Conservation (phyloP, 1,284 basidiomycete genomes). For the Pseudozyma sp. region DNA sequence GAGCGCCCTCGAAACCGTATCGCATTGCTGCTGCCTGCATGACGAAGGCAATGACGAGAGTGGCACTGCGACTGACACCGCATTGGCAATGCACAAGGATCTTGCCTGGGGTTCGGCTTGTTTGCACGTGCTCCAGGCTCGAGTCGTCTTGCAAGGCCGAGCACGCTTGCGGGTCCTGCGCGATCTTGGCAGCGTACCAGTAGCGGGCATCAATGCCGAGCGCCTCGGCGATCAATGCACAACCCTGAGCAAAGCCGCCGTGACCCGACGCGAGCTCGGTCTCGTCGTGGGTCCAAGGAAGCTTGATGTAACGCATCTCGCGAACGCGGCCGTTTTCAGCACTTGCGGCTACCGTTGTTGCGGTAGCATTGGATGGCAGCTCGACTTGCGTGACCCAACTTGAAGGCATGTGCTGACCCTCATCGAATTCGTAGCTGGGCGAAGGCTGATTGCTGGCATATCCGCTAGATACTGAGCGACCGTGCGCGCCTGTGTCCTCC, state of each 20-base stretch:
- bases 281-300: slow-evolving; percentile 85
- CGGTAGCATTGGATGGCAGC: slow-evolving; percentile 52
- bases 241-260: slow-evolving; percentile 60
- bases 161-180: slow-evolving; percentile 70
- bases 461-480: background rate
- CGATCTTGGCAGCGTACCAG: slow-evolving; percentile 67
- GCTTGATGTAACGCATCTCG: slow-evolving; percentile 79
- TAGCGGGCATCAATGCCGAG: slow-evolving; percentile 76
- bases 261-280: slow-evolving; percentile 51
- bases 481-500: background rate
- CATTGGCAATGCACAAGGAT: slow-evolving; percentile 76
- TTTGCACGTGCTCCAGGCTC: slow-evolving; percentile 33
- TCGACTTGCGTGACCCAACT: slow-evolving; percentile 47
- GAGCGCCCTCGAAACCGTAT: slow-evolving; percentile 67
- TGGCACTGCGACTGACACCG: slow-evolving; percentile 93
- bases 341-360: slow-evolving; percentile 37
- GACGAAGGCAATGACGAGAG: slow-evolving; percentile 89
- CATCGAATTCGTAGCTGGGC: slow-evolving; percentile 19
- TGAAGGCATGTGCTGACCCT: slow-evolving; percentile 20
- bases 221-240: slow-evolving; percentile 59
- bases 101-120: slow-evolving; percentile 26
- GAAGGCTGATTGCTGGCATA: slow-evolving; percentile 21
- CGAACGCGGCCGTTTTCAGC: slow-evolving; percentile 16
- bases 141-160: slow-evolving; percentile 71
- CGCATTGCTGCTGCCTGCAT: slow-evolving; percentile 89